Conservation (phyloP, 257 asterid genomes). For the Linaria vulgaris region DNA sequence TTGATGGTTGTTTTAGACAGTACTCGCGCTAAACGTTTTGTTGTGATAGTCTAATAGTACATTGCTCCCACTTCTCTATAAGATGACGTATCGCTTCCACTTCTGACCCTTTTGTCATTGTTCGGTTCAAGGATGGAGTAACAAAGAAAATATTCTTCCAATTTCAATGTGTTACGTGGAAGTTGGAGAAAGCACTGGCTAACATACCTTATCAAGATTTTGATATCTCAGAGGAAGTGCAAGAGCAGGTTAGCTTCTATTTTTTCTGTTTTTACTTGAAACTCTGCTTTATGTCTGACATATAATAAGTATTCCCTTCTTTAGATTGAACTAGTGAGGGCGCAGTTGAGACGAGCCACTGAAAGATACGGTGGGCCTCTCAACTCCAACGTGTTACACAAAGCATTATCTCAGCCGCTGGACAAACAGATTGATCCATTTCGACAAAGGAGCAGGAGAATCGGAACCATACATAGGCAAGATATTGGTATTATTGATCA, state of each 20-base stretch:
- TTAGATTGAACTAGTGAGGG: conserved; percentile 66
- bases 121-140: conserved; percentile 59
- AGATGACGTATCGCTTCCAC: too few relatives aligned
- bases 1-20: too few relatives aligned
- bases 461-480: conserved; percentile 48
- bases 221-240: conserved; percentile 94
- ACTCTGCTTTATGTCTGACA: conserved; percentile 22
- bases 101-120: not conserved
- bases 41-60: too few relatives aligned
- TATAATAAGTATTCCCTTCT: conserved; percentile 10
- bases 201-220: conserved; percentile 61
- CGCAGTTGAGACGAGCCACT: conserved; percentile 85
- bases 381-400: conserved; percentile 49
- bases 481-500: conserved; percentile 58
- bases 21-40: too few relatives aligned
- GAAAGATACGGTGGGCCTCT: conserved; percentile 79
- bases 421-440: conserved; percentile 66
- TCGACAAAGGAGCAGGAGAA: conserved; percentile 40
- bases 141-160: conserved; percentile 62
- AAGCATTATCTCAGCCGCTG: conserved; percentile 66
- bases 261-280: conserved; percentile 4
- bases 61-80: too few relatives aligned
- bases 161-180: conserved; percentile 89
- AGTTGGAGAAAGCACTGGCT: conserved; percentile 72
- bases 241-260: conserved; percentile 69